Percentiles rank a stretch among this genome's conserved stretches.
Evolutionary conservation across 805 yeast species (phyloP).

Genomic region (Crinitomyces ghanaensis): DNA sequence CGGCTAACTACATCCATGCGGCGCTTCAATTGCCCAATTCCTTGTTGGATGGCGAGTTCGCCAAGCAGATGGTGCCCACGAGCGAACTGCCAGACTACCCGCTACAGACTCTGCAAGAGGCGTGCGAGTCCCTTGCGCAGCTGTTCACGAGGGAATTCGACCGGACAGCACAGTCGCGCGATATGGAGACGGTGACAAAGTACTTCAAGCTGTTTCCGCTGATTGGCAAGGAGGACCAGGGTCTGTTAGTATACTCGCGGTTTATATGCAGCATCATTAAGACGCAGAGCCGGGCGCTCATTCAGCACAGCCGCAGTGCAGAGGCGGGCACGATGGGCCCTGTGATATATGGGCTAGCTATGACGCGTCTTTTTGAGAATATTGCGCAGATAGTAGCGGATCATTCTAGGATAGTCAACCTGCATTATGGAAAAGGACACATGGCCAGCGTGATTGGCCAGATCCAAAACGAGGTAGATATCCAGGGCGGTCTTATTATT

Average conservation of each 20-base stretch:
- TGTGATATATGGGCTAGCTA: conserved; percentile 28
- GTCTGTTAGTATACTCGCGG: conserved; percentile 69
- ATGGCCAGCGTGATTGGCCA: conserved; percentile 57
- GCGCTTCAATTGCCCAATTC: conserved; percentile 44
- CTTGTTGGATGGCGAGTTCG: conserved; percentile 52
- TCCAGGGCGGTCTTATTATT: conserved; percentile 80
- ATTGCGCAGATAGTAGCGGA: conserved; percentile 76
- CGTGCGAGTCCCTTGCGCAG: conserved; percentile 47
- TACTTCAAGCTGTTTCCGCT: conserved; percentile 83
- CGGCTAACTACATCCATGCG: conserved; percentile 54
- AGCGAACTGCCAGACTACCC: conserved; percentile 80
- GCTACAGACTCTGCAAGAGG: conserved; percentile 37
- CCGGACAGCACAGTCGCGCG: conserved; percentile 52
- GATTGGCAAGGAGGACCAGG: conserved; percentile 58
- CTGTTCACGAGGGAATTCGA: conserved; percentile 54
- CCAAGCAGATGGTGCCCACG: conserved; percentile 74
- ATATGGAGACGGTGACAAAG: conserved; percentile 60
- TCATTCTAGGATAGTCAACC: conserved; percentile 67
- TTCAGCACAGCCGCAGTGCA: conserved; percentile 21
- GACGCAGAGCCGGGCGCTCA: conserved; percentile 59
- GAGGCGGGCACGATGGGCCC: conserved; percentile 19
- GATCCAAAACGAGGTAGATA: conserved; percentile 79
- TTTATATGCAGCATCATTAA: conserved; percentile 80
- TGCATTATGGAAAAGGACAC: conserved; percentile 51
- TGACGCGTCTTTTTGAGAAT: conserved; percentile 54